Conservation (phyloP, 2,329 filamentous ascomycete species). For the Neonectria punicea region DNA sequence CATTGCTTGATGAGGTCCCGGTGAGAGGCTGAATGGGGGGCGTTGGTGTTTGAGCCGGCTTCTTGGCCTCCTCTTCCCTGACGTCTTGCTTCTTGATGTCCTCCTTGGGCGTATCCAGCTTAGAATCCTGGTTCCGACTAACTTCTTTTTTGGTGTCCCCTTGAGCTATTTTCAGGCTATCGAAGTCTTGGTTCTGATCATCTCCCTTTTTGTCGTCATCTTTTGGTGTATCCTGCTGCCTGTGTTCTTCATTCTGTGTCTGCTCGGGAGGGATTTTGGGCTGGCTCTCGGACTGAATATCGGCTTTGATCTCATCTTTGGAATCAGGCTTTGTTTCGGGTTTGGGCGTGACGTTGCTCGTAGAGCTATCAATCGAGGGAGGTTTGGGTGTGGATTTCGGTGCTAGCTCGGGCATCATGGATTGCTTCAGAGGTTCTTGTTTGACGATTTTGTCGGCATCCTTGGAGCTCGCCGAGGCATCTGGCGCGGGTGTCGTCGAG, state of each 20-base stretch:
- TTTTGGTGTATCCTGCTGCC: not conserved
- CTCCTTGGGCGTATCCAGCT: not conserved
- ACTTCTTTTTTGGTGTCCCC: not conserved
- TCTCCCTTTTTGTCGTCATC: not conserved
- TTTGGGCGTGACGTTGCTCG: slow-evolving; percentile 10
- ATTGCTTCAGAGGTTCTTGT: slow-evolving; percentile 15
- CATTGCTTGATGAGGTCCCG: slow-evolving; percentile 15
- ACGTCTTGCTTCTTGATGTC: not conserved
- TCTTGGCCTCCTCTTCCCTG: slow-evolving; percentile 1
- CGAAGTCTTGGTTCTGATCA: not conserved
- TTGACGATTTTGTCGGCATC: not conserved
- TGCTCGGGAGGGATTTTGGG: not conserved
- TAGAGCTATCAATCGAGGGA: slow-evolving; percentile 1
- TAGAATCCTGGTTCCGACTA: not conserved
- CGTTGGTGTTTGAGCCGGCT: slow-evolving; percentile 10
- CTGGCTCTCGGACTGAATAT: not conserved
- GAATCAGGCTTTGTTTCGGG: slow-evolving; percentile 3
- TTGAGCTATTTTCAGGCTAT: not conserved
- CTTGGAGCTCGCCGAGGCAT: not conserved
- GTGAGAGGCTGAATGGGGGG: too few species aligned
- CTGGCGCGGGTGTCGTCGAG: slow-evolving; percentile 1
- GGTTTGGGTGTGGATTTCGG: slow-evolving; percentile 21
- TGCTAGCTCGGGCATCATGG: slow-evolving; percentile 16
- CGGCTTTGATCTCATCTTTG: not conserved
- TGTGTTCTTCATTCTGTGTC: not conserved